Conservation (phyloP, 2,329 filamentous ascomycete genomes). For the Stachybotrys elegans region DNA sequence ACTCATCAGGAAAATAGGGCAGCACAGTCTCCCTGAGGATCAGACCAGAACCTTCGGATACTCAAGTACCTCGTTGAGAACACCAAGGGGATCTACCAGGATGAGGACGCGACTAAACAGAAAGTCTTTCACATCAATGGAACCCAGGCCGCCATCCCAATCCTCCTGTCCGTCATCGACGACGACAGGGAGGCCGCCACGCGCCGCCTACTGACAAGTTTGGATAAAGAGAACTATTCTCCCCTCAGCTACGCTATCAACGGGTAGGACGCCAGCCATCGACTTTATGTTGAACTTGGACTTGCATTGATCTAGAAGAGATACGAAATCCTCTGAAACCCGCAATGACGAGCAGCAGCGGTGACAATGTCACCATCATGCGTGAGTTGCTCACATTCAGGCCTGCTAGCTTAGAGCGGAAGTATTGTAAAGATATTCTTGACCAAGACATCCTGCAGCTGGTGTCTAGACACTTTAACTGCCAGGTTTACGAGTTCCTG, state of each 20-base stretch:
- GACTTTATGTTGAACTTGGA: neutral
- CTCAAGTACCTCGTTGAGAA: neutral
- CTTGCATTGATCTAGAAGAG: neutral
- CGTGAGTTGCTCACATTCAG: neutral
- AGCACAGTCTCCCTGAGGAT: neutral
- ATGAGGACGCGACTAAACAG: neutral
- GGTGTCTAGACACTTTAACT: neutral
- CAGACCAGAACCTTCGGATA: neutral
- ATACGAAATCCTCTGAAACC: neutral
- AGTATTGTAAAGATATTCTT: neutral
- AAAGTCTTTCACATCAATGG: neutral
- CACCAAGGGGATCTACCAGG: neutral
- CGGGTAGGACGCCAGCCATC: neutral
- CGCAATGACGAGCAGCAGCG: neutral
- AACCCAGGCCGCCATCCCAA: neutral
- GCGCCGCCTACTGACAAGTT: neutral
- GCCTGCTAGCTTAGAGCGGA: neutral
- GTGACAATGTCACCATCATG: neutral
- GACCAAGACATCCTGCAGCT: neutral
- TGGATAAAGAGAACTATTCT: neutral
- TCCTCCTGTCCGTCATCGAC: neutral
- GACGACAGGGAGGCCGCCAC: neutral
- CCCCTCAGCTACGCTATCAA: neutral
- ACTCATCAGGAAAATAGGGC: neutral
- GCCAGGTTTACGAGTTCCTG: neutral